phyloP scores from a whole-genome alignment of 495 filamentous ascomycete species.

The Neurospora tetraspora region DNA sequence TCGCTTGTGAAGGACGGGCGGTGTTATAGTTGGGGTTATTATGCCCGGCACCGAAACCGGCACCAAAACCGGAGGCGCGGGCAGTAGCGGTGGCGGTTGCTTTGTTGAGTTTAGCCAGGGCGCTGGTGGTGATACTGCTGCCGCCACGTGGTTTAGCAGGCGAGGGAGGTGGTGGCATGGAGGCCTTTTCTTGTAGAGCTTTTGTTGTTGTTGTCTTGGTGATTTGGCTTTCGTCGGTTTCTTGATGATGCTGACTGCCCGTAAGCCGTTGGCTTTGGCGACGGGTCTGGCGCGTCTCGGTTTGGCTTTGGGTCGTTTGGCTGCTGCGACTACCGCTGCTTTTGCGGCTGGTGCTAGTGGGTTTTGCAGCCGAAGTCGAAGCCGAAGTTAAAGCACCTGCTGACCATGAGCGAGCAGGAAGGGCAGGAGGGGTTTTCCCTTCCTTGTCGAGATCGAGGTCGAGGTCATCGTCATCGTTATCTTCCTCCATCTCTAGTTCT shows the following conservation, averaged over 20 bases:
- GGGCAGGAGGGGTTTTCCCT: not conserved
- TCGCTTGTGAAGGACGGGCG: conserved; percentile 34
- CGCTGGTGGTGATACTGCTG: not conserved
- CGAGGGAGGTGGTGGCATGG: not conserved
- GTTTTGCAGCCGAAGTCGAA: too few species aligned
- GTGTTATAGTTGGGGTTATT: not conserved
- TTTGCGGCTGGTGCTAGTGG: not conserved
- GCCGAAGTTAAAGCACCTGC: too few species aligned
- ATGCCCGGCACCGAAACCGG: conserved; percentile 3
- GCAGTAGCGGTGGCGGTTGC: not conserved
- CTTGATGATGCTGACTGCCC: not conserved
- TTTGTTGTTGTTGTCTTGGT: not conserved
- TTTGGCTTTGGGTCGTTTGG: not conserved
- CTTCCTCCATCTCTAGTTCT: not conserved
- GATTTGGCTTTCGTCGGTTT: not conserved
- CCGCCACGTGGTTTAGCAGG: not conserved
- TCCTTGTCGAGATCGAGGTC: not conserved
- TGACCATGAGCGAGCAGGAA: not conserved
- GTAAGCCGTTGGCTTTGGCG: conserved; percentile 5
- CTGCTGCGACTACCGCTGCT: not conserved
- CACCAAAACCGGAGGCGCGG: not conserved
- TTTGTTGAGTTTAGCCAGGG: conserved; percentile 1
- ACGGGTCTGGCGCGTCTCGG: not conserved
- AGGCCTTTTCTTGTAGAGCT: not conserved
- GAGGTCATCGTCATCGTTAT: not conserved